Evolutionary conservation across 2,329 filamentous ascomycete genomes (phyloP).

Genomic region (Arthrobotrys entomopaga): DNA sequence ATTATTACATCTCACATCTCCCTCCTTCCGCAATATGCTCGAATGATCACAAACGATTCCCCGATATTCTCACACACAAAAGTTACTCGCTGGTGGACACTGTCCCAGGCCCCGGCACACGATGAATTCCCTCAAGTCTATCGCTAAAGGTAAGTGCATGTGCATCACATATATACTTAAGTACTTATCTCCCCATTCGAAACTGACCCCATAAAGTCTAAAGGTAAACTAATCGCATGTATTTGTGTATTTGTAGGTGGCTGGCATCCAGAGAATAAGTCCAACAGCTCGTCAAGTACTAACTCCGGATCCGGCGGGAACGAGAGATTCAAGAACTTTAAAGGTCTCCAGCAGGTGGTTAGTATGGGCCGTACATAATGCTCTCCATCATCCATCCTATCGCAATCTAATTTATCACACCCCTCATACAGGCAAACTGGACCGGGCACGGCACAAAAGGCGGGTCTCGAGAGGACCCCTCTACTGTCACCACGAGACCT

Average conservation of each 20-base stretch:
- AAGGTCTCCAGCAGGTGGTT: slow-evolving; percentile 70
- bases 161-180: too few relatives aligned
- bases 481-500: slow-evolving; percentile 67
- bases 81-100: neutral
- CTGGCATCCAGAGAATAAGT: slow-evolving; percentile 64
- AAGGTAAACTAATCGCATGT: neutral
- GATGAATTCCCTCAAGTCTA: slow-evolving; percentile 61
- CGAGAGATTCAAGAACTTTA: slow-evolving; percentile 64
- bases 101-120: neutral
- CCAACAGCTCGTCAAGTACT: slow-evolving; percentile 58
- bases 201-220: too few relatives aligned
- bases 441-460: slow-evolving; percentile 66
- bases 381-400: neutral
- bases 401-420: slow-evolving; percentile 58
- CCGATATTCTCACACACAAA: neutral
- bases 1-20: too few relatives aligned
- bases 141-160: slow-evolving; percentile 62
- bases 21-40: neutral
- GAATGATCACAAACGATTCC: neutral
- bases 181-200: too few relatives aligned
- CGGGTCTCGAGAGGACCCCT: slow-evolving; percentile 61
- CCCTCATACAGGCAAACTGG: slow-evolving; percentile 67
- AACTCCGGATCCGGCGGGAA: slow-evolving; percentile 59
- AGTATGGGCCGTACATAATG: slow-evolving; percentile 57
- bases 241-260: slow-evolving; percentile 58